phyloP scores from a whole-genome alignment of 1,139 yeast genomes.

The Suhomyces choctaworum region DNA sequence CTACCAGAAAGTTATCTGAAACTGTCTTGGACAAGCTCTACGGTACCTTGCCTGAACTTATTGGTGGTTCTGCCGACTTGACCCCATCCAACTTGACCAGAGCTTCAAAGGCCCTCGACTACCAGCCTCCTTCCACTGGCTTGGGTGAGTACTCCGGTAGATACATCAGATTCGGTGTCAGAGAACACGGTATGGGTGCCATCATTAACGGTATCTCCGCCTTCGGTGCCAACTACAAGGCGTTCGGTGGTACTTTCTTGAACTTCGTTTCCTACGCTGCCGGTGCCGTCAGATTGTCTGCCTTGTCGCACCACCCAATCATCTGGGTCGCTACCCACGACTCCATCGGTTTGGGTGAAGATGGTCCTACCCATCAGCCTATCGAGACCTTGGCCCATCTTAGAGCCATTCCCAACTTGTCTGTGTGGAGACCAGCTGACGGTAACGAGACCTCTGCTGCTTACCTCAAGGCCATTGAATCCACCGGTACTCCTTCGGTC shows the following conservation, averaged over 20 bases:
- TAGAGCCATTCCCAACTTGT: constrained; percentile 93
- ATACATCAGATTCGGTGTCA: constrained; percentile 96
- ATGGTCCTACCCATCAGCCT: constrained; percentile 99
- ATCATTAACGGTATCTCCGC: constrained; percentile 98
- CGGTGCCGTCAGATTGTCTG: constrained; percentile 95
- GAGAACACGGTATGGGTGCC: constrained; percentile 99
- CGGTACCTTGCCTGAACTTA: constrained; percentile 76
- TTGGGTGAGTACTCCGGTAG: constrained; percentile 91
- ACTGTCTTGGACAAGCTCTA: constrained; percentile 66
- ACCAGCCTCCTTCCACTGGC: constrained; percentile 85
- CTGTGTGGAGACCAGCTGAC: constrained; percentile 99
- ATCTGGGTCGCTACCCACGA: constrained; percentile 99
- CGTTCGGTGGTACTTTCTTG: constrained; percentile 97
- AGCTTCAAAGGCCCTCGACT: constrained; percentile 80
- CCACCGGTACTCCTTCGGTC: constrained; percentile 78
- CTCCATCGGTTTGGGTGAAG: constrained; percentile 99
- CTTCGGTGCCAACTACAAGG: constrained; percentile 88
- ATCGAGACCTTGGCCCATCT: constrained; percentile 97
- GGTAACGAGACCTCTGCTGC: constrained; percentile 99
- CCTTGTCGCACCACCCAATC: constrained; percentile 90
- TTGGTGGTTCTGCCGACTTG: constrained; percentile 99
- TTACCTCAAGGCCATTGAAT: constrained; percentile 74
- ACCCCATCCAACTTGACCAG: constrained; percentile 97
- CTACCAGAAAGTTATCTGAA: constrained; percentile 95
- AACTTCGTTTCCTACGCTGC: constrained; percentile 98